Percentiles rank a stretch among this genome's conserved stretches.
Evolutionary conservation across 2,329 filamentous ascomycete species (phyloP).

Genomic region (Cladophialophora carrionii): DNA sequence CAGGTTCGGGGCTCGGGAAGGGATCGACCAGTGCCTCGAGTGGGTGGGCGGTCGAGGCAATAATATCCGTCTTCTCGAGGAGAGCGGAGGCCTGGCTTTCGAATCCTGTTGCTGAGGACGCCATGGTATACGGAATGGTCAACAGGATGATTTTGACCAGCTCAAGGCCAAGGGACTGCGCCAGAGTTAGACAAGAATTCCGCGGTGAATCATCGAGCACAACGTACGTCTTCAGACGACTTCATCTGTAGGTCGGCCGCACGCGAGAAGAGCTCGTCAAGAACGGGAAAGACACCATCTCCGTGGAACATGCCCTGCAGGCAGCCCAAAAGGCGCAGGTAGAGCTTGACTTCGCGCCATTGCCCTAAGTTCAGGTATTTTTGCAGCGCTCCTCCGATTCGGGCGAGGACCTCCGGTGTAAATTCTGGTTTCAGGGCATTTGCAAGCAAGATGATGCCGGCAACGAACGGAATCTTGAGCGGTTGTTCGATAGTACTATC

Average conservation of each 20-base stretch:
- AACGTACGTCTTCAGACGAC: constrained; percentile 84
- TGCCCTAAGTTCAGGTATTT: constrained; percentile 70
- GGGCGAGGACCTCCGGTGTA: constrained; percentile 69
- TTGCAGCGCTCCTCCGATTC: constrained; percentile 65
- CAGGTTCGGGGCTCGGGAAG: constrained; percentile 63
- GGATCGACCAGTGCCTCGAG: constrained; percentile 86
- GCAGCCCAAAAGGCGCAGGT: constrained; percentile 86
- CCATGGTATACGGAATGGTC: constrained; percentile 88
- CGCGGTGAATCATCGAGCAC: not conserved
- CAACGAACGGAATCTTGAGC: constrained; percentile 94
- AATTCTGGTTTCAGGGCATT: constrained; percentile 79
- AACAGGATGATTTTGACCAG: constrained; percentile 95
- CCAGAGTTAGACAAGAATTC: constrained; percentile 32
- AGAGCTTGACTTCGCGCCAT: constrained; percentile 90
- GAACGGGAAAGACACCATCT: constrained; percentile 79
- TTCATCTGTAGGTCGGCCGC: constrained; percentile 93
- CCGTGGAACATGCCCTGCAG: constrained; percentile 78
- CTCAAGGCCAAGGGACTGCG: constrained; percentile 69
- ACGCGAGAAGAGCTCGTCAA: constrained; percentile 87
- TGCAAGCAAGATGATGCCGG: constrained; percentile 76
- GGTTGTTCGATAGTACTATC: constrained; percentile 78
- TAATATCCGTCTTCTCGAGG: constrained; percentile 92
- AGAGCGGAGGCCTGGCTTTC: constrained; percentile 75
- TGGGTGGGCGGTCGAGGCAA: constrained; percentile 83
- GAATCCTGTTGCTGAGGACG: constrained; percentile 64